Evolutionary conservation across 2,329 filamentous ascomycete genomes (phyloP), one percentile per base, ranked within the genome.

Genomic region (Fusarium nelsonii): DNA sequence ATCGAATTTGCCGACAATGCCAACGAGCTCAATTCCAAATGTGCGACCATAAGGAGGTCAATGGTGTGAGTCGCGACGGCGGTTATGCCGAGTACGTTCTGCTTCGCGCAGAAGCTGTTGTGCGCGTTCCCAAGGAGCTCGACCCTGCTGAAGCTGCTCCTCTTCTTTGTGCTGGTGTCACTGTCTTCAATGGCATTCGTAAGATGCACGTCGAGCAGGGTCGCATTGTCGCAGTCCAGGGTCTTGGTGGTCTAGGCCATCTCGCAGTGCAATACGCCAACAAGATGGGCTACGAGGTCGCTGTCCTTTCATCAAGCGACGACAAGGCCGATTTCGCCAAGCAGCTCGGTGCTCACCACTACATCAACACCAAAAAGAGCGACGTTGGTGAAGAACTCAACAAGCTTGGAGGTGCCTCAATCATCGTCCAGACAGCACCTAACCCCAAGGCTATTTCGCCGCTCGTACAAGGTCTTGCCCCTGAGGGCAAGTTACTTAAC

Each of bases 201-300:
- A 86, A 87, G 76, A 81, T 85, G 67, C 75, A 81, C 26, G 79
- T 88, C 44, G 80, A 83, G 70, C 83, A 84, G 58, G 87, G 87
- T 11, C 81, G 78, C n/a, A 65, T 84, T 1, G 84, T 89, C 1
- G 87, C 86, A 23, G 75, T 89, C 23, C 88, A 94, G 65, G 92
- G 91, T 15, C 83, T 95, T 4, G 89, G 93, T 51, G 92, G 92
- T 3, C 84, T 94, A 0, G 92, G 92, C 3, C 92, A 95, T 77
- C 78, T 95, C 32, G 92, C 91, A 0, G 88, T 94, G 32, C 91
- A 94, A 76, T 94, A 90, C 76, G 91, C 91, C 6, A 83, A 83
- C 50, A 89, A 89, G 78, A 93, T 94, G 91, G 92, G 92, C 6
- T 94, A 91, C 78, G 85, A 87, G 60, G 88, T 92, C 7, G 88